Evolutionary conservation across 805 yeast genomes (phyloP).

Genomic region (Wickerhamomyces alni): DNA sequence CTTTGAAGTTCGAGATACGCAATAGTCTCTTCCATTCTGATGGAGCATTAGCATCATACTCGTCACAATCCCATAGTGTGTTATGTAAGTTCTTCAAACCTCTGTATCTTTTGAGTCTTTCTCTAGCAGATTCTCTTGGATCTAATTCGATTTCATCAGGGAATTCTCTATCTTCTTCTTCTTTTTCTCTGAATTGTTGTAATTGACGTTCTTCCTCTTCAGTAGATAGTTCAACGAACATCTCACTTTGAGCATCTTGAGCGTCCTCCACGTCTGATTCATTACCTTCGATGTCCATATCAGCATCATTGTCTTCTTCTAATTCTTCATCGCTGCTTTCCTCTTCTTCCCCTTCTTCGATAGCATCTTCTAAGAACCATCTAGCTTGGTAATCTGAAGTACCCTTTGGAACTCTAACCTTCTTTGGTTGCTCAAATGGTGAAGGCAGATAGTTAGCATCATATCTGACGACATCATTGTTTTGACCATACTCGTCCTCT

Average conservation of each 20-base stretch:
- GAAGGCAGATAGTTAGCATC: constrained; percentile 36
- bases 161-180: constrained; percentile 81
- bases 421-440: constrained; percentile 23
- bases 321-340: constrained; percentile 23
- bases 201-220: constrained; percentile 84
- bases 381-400: constrained; percentile 76
- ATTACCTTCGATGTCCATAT: constrained; percentile 23
- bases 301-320: constrained; percentile 25
- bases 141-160: constrained; percentile 91
- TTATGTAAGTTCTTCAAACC: constrained; percentile 80
- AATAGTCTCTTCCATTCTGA: constrained; percentile 69
- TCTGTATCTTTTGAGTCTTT: constrained; percentile 71
- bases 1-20: constrained; percentile 69
- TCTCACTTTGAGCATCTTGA: constrained; percentile 42
- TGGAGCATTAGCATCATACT: constrained; percentile 71
- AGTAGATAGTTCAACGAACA: constrained; percentile 65
- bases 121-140: constrained; percentile 71
- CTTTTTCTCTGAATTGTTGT: constrained; percentile 58
- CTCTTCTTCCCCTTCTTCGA: constrained; percentile 13
- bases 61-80: constrained; percentile 85
- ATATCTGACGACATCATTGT: constrained; percentile 25
- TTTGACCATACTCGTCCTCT: constrained; percentile 25
- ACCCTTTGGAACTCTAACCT: constrained; percentile 59
- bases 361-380: constrained; percentile 64
- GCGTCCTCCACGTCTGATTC: constrained; percentile 1